A percentile compares a stretch with the other conserved stretches of the same genome.
Evolutionary conservation across 805 yeast species (phyloP).

Genomic region (Kodamaea neixiangensis): DNA sequence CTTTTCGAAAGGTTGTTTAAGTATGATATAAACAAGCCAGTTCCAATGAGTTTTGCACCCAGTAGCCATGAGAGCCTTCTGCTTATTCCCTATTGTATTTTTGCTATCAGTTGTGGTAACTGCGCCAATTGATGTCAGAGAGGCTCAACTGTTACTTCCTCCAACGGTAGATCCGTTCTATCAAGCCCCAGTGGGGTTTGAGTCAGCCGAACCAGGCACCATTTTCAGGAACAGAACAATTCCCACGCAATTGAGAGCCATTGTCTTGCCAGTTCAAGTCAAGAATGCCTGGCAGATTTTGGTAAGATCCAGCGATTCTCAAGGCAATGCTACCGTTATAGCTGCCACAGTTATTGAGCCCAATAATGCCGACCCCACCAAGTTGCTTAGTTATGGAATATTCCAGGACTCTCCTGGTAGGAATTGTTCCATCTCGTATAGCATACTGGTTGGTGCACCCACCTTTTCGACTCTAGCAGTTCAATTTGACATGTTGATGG

Average conservation of each 20-base stretch:
- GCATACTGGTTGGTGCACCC: slow-evolving; percentile 14
- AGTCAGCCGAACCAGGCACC: slow-evolving; percentile 15
- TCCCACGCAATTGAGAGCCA: slow-evolving; percentile 15
- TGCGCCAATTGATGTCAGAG: background rate
- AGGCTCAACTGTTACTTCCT: background rate
- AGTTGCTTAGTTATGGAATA: slow-evolving; percentile 22
- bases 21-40: background rate
- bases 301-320: slow-evolving; percentile 16
- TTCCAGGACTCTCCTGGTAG: slow-evolving; percentile 27
- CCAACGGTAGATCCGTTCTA: slow-evolving; percentile 17
- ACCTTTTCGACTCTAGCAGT: slow-evolving; percentile 11
- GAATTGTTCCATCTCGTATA: slow-evolving; percentile 28
- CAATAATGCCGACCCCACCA: slow-evolving; percentile 23
- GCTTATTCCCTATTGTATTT: background rate
- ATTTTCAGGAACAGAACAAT: slow-evolving; percentile 15
- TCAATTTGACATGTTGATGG: slow-evolving; percentile 15
- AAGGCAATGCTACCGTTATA: slow-evolving; percentile 25
- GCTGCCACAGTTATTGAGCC: slow-evolving; percentile 30
- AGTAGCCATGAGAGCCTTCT: background rate
- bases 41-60: background rate
- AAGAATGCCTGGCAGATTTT: slow-evolving; percentile 13
- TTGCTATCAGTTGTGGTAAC: background rate
- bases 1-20: background rate
- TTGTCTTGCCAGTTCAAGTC: slow-evolving; percentile 13
- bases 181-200: slow-evolving; percentile 17